These are phyloP conservation scores for Tricharina praecox DNA, from an alignment of 495 filamentous ascomycete species.

Conservation along the genomic window DNA sequence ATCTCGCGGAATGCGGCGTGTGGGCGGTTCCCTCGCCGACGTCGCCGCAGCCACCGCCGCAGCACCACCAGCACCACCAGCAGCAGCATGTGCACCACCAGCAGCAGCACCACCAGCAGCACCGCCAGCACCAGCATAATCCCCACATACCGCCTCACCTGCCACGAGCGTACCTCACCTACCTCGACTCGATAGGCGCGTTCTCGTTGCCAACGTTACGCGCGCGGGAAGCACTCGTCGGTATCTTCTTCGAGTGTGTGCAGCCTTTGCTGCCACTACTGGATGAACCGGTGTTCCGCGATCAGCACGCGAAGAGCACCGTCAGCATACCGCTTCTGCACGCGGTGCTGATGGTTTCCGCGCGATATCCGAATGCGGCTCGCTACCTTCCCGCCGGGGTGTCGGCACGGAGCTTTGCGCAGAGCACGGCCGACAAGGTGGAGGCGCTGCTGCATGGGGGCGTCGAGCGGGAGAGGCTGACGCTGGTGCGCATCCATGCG, in stretches of 20 bases:
- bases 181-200: slow-evolving; percentile 11
- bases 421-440: slow-evolving; percentile 25
- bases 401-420: slow-evolving; percentile 30
- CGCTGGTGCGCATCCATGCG: slow-evolving; percentile 32
- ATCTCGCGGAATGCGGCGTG: slow-evolving; percentile 31
- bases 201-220: slow-evolving; percentile 14
- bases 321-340: slow-evolving; percentile 27
- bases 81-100: no score
- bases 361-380: slow-evolving; percentile 30
- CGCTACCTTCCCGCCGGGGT: slow-evolving; percentile 28
- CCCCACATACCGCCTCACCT: slow-evolving; percentile 15
- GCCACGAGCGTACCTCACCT: background rate
- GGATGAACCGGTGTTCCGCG: slow-evolving; percentile 26
- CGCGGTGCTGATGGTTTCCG: slow-evolving; percentile 33
- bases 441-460: slow-evolving; percentile 29
- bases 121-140: no score
- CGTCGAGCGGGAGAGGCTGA: slow-evolving; percentile 32
- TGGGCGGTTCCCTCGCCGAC: slow-evolving; percentile 30
- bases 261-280: slow-evolving; percentile 28
- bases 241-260: slow-evolving; percentile 13
- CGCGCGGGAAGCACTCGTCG: slow-evolving; percentile 12
- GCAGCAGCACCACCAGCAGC: no score
- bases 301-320: slow-evolving; percentile 20
- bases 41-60: slow-evolving; percentile 12
- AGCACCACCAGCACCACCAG: no score